Base-by-base conservation (phyloP, 208 protist genomes). In the Acanthamoeba divionensis region DNA sequence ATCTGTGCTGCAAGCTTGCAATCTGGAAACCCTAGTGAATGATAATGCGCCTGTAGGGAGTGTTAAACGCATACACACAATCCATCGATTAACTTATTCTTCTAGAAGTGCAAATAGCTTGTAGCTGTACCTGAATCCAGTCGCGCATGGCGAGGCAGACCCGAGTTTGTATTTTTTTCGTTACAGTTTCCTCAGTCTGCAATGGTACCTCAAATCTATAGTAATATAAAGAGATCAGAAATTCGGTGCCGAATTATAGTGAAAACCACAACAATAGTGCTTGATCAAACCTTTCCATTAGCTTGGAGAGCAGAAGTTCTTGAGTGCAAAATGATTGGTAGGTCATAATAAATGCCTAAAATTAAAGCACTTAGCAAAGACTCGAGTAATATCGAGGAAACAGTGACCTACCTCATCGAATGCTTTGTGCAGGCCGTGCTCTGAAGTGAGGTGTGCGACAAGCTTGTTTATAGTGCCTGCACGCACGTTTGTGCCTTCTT, bases 381-480 rank as follows among this genome's bases (percentile, higher is more conserved):
- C 26, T 63, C 55, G 26, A 63, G 55, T 10, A 66, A n/a, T 41
- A 66, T 66, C 12, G 6, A 12, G 38, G 60, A 66, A 29, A 13
- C 1, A 12, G 60, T 12, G 57, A 8, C 4, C 60, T 31, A 75
- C 66, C 10, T 75, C 66, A 31, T 75, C 66, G 29, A 52, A 75
- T 38, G 66, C 66, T 45, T 75, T 75, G 66, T 52, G 48, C 41
- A 75, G 66, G 33, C 66, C 66, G 41, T 75, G 24, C n/a, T 82
- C 73, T 10, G 73, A 82, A 41, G 73, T 82, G 26, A 82, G 73
- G 47, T 82, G 73, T 52, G 52, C 48, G 5, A 82, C 73, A 52
- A 82, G 73, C 50, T 82, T 82, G 73, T 82, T 82, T 13, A 82
- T 21, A 15, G 73, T 82, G 38, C 73, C 73, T 26, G 73, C 73